phyloP scores from a whole-genome alignment of 2,329 filamentous ascomycete genomes.

The Albifimbria verrucaria region DNA sequence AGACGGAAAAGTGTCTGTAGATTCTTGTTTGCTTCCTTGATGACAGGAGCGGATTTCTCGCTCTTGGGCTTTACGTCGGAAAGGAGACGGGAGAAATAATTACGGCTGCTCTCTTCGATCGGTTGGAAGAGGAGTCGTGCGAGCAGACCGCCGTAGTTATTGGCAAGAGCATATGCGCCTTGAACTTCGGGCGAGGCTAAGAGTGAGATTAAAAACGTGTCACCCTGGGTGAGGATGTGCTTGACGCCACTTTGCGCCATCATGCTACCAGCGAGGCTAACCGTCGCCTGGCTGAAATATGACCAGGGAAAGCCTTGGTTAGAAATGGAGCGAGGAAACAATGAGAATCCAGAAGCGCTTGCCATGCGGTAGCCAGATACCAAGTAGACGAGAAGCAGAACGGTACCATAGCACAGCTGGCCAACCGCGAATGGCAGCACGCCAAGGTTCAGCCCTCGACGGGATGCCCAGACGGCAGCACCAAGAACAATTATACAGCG shows the following conservation, averaged over 20 bases:
- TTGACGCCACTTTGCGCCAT: conserved; percentile 88
- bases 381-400: conserved; percentile 68
- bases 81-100: conserved; percentile 81
- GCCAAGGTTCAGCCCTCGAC: conserved; percentile 53
- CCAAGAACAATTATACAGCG: conserved; percentile 75
- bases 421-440: conserved; percentile 87
- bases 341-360: conserved; percentile 60
- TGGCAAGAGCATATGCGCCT: conserved; percentile 87
- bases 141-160: conserved; percentile 88
- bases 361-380: conserved; percentile 58
- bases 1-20: conserved; percentile 64
- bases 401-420: conserved; percentile 71
- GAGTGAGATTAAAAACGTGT: conserved; percentile 80
- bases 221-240: conserved; percentile 90
- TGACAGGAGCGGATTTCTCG: conserved; percentile 18
- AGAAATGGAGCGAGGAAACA: conserved; percentile 49
- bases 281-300: conserved; percentile 66
- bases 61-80: conserved; percentile 24
- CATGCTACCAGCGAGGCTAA: conserved; percentile 74
- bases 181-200: conserved; percentile 77
- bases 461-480: conserved; percentile 61
- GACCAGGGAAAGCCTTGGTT: conserved; percentile 45
- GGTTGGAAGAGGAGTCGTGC: conserved; percentile 91
- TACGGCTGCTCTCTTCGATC: conserved; percentile 88
- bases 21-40: conserved; percentile 44